Percentiles rank a stretch among this genome's conserved stretches.
phyloP scores from a whole-genome alignment of 768 basidiomycete species.

The Hypsizygus marmoreus region DNA sequence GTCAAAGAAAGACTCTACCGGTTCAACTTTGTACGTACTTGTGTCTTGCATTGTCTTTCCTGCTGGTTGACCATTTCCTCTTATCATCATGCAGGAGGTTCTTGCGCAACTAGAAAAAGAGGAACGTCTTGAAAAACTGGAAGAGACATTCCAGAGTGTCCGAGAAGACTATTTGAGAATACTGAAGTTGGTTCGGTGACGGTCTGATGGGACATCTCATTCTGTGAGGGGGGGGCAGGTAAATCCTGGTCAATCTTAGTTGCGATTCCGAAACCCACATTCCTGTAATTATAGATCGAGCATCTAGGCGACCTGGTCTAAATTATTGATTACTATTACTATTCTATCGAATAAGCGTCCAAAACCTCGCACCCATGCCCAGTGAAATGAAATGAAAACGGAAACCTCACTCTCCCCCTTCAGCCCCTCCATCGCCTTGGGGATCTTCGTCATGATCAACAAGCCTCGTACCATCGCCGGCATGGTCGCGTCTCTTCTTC shows the following conservation, averaged over 20 bases:
- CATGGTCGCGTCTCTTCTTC: conserved; percentile 48
- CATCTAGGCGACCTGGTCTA: too few species aligned
- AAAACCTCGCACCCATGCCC: background rate
- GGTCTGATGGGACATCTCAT: background rate
- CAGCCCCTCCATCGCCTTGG: conserved; percentile 38
- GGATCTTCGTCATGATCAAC: conserved; percentile 37
- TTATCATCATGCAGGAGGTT: conserved; percentile 59
- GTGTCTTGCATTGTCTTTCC: background rate
- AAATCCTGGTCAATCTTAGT: too few species aligned
- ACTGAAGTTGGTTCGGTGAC: conserved; percentile 51
- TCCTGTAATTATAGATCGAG: too few species aligned
- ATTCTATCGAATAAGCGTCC: background rate
- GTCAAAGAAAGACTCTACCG: conserved; percentile 94
- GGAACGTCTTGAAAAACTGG: conserved; percentile 85
- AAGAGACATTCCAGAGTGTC: conserved; percentile 91
- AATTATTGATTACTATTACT: too few species aligned
- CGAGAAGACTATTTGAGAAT: conserved; percentile 84
- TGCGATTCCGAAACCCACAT: too few species aligned
- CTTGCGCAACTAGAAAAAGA: conserved; percentile 85
- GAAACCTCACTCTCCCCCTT: conserved; percentile 24
- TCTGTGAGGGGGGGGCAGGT: too few species aligned
- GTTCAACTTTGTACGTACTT: conserved; percentile 83
- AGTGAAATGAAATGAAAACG: too few species aligned
- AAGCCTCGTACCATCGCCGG: conserved; percentile 29
- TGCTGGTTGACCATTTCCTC: background rate